Evolutionary conservation across 1,139 yeast genomes (phyloP), one percentile per base, ranked within the genome.

Genomic region (Magnusiomyces fungicola): DNA sequence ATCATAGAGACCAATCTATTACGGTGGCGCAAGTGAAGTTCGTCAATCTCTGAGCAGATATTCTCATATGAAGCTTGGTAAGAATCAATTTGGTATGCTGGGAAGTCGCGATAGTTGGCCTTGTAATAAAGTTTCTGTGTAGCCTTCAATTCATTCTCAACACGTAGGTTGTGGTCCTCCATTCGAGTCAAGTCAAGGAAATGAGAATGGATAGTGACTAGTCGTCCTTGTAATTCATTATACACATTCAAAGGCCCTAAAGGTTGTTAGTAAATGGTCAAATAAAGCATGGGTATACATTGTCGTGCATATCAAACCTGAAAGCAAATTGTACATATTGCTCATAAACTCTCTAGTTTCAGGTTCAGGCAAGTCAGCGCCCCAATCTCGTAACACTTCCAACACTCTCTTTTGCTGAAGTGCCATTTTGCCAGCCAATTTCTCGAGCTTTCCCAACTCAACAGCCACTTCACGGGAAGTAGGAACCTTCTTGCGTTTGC

Each of bases 91-190:
- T 50, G 53, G 32, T 50, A 45, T 7, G 29, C 22, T 6, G 53
- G 53, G 14, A 47, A 47, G 21, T 49, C 50, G n/a, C 48, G 45
- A 45, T 50, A 50, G 30, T 47, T 50, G 23, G 53, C 53, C 14
- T 49, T 38, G 46, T 50, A 47, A 32, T 45, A 50, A 2, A 47
- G 29, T 33, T 50, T 50, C 42, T 50, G 53, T 5, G 53, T 50
- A 19, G 46, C 46, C 22, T 47, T 45, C n/a, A 50, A 50, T 41
- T 50, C 53, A 10, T 33, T 40, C 23, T 50, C 53, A 30, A 50
- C 29, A 10, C 45, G 48, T 14, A 46, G 25, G 12, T 47, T 30
- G 29, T 45, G 53, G 18, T 44, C 48, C 33, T 50, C 53, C 24
- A 50, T 32, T n/a, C 30, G 43, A 16, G 48, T 29, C 23, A 50